Evolutionary conservation across 2,329 filamentous ascomycete species (phyloP).

Genomic region (Atkinsonella hypoxylon): DNA sequence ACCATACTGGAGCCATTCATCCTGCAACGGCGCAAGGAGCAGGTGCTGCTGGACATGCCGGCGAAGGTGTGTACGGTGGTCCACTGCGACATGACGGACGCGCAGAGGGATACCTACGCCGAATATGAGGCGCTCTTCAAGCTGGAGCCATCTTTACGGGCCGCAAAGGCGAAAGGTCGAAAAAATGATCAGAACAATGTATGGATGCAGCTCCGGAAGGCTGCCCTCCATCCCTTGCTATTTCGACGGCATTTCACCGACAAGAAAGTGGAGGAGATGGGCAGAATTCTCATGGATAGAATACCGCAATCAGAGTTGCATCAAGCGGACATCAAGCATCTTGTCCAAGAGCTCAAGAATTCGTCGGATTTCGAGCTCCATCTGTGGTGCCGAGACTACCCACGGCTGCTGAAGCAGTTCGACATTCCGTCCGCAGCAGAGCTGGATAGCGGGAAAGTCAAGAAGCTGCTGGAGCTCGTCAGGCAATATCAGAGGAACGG

Average conservation of each 20-base stretch:
- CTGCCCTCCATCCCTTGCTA: slow-evolving; percentile 81
- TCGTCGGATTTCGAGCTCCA: slow-evolving; percentile 55
- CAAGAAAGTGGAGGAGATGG: slow-evolving; percentile 63
- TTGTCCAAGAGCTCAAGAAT: slow-evolving; percentile 43
- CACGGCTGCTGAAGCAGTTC: slow-evolving; percentile 35
- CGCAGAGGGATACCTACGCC: slow-evolving; percentile 64
- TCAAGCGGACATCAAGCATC: slow-evolving; percentile 38
- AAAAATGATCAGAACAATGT: slow-evolving; percentile 52
- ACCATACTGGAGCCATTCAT: slow-evolving; percentile 95
- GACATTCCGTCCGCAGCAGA: slow-evolving; percentile 42
- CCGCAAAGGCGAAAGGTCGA: slow-evolving; percentile 34
- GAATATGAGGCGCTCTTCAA: slow-evolving; percentile 52
- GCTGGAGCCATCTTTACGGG: slow-evolving; percentile 42
- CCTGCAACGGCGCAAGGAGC: slow-evolving; percentile 81
- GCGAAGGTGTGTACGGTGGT: slow-evolving; percentile 67
- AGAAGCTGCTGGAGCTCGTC: slow-evolving; percentile 65
- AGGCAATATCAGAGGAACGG: slow-evolving; percentile 63
- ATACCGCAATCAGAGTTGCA: slow-evolving; percentile 43
- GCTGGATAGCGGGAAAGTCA: slow-evolving; percentile 69
- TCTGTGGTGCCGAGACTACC: slow-evolving; percentile 50
- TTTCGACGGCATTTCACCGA: slow-evolving; percentile 75
- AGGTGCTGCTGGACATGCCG: slow-evolving; percentile 77
- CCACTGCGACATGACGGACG: slow-evolving; percentile 64
- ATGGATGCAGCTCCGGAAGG: slow-evolving; percentile 85
- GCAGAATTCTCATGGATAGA: slow-evolving; percentile 61